A percentile compares a stretch with the other conserved stretches of the same genome.
phyloP scores from a whole-genome alignment of 1,284 basidiomycete genomes.

The Melampsora abietis-canadensis region DNA sequence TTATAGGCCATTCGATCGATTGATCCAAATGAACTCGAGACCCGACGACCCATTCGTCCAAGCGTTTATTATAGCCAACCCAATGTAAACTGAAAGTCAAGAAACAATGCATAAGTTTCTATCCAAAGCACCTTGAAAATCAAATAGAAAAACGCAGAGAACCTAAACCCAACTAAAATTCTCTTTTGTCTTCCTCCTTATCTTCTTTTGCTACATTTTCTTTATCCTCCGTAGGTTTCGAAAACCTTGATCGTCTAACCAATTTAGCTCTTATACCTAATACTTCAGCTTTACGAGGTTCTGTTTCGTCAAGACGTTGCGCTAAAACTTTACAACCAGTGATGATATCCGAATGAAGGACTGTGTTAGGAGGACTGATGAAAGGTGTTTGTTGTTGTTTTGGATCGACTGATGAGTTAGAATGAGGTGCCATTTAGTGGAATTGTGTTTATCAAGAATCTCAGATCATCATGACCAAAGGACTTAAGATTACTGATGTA shows the following conservation, averaged over 20 bases:
- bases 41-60: conserved; percentile 97
- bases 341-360: conserved; percentile 57
- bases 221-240: conserved; percentile 57
- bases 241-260: conserved; percentile 44
- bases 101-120: not conserved
- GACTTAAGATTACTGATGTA: too few species aligned
- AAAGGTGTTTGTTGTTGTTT: conserved; percentile 43
- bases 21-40: conserved; percentile 76
- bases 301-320: conserved; percentile 69
- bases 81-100: conserved; percentile 42
- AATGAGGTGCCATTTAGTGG: too few species aligned
- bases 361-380: conserved; percentile 50
- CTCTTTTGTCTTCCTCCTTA: conserved; percentile 36
- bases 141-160: not conserved
- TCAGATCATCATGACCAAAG: too few species aligned
- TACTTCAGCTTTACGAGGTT: conserved; percentile 88
- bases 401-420: too few species aligned
- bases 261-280: conserved; percentile 75
- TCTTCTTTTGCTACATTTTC: conserved; percentile 56
- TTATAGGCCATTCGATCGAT: conserved; percentile 85
- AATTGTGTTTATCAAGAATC: too few species aligned
- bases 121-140: not conserved
- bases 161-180: conserved; percentile 35
- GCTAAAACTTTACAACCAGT: conserved; percentile 93
- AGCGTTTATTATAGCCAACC: conserved; percentile 57